These are phyloP conservation scores for Volvox carteri DNA, from an alignment of 163 green algal species.

Conservation along the genomic window DNA sequence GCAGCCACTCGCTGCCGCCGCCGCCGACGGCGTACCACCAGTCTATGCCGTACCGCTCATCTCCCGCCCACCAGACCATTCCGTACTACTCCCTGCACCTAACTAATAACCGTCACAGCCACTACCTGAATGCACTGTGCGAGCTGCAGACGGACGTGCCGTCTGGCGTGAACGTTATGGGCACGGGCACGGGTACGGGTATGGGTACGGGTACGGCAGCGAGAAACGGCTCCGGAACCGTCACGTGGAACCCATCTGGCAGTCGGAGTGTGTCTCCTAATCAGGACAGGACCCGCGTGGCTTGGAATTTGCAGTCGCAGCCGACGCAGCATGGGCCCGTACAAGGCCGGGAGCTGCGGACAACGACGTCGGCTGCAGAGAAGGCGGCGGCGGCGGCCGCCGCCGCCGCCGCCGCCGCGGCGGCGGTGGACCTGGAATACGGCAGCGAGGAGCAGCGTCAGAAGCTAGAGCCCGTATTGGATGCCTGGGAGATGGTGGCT, in stretches of 20 bases:
- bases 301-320: slow-evolving; percentile 4
- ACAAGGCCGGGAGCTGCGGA: background rate
- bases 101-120: slow-evolving; percentile 14
- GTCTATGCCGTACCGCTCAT: slow-evolving; percentile 9
- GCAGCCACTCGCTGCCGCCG: background rate
- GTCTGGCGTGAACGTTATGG: background rate
- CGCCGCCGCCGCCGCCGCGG: background rate
- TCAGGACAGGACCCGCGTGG: background rate
- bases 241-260: background rate
- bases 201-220: background rate
- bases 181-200: background rate
- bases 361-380: background rate
- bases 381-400: background rate
- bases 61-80: background rate
- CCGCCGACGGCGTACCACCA: background rate
- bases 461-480: slow-evolving; percentile 42
- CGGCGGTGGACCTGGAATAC: background rate
- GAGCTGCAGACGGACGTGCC: background rate
- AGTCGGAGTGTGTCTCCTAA: slow-evolving; percentile 1
- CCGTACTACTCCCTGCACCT: slow-evolving; percentile 24
- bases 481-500: slow-evolving; percentile 2
- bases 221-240: background rate
- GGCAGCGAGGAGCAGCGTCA: slow-evolving; percentile 24
- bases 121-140: background rate
- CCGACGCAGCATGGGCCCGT: background rate